Evolutionary conservation across 352 stramenopile genomes (phyloP), one percentile per base, ranked within the genome.

Genomic region (Elongisporangium prolatum): DNA sequence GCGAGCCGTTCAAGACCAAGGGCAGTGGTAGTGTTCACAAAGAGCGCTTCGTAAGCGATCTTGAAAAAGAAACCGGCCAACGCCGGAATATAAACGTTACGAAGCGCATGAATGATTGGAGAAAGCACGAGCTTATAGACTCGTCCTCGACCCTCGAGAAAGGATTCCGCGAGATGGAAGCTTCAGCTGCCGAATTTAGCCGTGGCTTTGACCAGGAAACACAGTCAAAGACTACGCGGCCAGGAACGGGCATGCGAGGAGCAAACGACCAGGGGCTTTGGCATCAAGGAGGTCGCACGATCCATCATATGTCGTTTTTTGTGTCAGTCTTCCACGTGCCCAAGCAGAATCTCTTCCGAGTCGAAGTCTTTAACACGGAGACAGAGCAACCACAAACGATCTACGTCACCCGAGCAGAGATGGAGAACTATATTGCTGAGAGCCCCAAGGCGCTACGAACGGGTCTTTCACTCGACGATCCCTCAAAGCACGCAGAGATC

Each of bases 321-420:
- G 64, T 93, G n/a, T 84, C 84, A 17, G 54, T 90, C 28, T 87
- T 86, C 52, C 75, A 75, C 57, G 80, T 87, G 17, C 69, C 71
- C 52, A 86, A 72, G 69, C 79, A 91, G 52, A 63, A 65, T 47
- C 67, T 86, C 49, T 87, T 89, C 60, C 76, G 80, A 17, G 77
- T 93, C 24, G 81, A 93, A 49, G 62, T 89, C 6, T 89, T 93
- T 56, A 91, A 91, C 59, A 91, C 74, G 60, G 80, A 93, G 56
- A 89, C 75, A 16, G 84, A 93, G 48, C 71, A 85, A 51, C 76
- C 84, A 61, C 83, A 93, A 49, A 90, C 84, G 0, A 80, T 91
- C 34, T 86, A 93, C 47, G 79, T 93, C 18, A 75, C 78, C 4
- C 72, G 70, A 50, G 67, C 66, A 22, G 80, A 90, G 54, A 76